phyloP scores from a whole-genome alignment of 2,329 filamentous ascomycete genomes.

The Pyricularia sp. region DNA sequence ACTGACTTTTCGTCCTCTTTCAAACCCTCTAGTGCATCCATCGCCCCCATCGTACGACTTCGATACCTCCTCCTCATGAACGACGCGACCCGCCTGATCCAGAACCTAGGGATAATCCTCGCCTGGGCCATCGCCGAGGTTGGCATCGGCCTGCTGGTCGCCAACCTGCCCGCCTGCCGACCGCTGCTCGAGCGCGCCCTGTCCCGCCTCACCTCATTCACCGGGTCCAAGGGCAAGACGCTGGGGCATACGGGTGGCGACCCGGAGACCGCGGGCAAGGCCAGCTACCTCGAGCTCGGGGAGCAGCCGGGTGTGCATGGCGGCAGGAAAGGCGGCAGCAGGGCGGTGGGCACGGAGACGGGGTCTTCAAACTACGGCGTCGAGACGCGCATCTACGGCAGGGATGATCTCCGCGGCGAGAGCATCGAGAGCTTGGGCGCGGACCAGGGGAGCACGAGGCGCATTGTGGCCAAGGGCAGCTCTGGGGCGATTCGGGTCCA shows the following conservation, averaged over 20 bases:
- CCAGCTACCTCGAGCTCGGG: slow-evolving; percentile 1
- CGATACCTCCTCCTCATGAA: neutral
- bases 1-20: neutral
- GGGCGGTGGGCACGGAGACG: neutral
- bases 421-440: neutral
- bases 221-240: neutral
- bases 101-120: neutral
- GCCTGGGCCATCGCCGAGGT: neutral
- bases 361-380: neutral
- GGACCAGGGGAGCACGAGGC: neutral
- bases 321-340: neutral
- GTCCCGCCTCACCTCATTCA: neutral
- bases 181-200: neutral
- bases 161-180: neutral
- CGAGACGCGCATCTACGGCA: slow-evolving; percentile 1
- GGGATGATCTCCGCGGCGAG: neutral
- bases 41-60: neutral
- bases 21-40: neutral
- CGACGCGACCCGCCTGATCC: neutral
- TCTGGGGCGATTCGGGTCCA: neutral
- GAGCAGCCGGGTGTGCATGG: neutral
- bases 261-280: neutral
- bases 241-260: neutral
- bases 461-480: neutral
- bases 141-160: neutral